phyloP scores from a whole-genome alignment of 225 moss, liverwort and hornwort species.

The Bryoerythrophyllum caledonicum region DNA sequence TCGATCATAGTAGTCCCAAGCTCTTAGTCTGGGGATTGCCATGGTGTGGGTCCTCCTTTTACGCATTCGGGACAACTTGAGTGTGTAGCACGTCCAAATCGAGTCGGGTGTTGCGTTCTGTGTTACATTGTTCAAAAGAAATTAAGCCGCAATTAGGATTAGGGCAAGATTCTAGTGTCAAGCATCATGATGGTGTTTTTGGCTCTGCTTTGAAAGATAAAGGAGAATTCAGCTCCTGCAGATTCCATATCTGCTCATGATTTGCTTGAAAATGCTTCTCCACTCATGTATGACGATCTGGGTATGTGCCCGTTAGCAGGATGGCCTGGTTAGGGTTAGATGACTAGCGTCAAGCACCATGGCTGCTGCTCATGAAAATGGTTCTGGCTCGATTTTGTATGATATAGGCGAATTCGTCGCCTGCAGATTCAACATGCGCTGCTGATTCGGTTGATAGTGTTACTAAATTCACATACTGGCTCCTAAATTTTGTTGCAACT shows the following conservation, averaged over 20 bases:
- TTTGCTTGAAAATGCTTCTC: neutral
- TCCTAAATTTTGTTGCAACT: neutral
- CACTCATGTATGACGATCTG: neutral
- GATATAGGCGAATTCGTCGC: conserved; percentile 12
- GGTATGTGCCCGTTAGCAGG: neutral
- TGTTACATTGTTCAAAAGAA: neutral
- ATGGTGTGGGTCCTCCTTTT: neutral
- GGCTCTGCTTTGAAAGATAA: conserved; percentile 35
- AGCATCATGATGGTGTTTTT: conserved; percentile 4
- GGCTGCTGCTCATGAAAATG: neutral
- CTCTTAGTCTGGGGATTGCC: neutral
- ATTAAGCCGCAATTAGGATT: no score
- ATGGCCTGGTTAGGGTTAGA: neutral
- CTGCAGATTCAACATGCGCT: neutral
- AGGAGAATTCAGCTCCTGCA: conserved; percentile 7
- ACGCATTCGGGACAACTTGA: conserved; percentile 20
- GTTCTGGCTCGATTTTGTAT: conserved; percentile 18
- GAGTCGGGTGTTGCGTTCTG: neutral
- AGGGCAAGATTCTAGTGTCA: conserved; percentile 6
- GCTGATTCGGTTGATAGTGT: neutral
- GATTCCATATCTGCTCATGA: neutral
- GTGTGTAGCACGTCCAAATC: neutral
- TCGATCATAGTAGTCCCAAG: neutral
- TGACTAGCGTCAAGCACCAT: neutral
- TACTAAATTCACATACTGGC: no score